Base-by-base conservation (phyloP, 257 asterid species). In the Solanum microdontum region DNA sequence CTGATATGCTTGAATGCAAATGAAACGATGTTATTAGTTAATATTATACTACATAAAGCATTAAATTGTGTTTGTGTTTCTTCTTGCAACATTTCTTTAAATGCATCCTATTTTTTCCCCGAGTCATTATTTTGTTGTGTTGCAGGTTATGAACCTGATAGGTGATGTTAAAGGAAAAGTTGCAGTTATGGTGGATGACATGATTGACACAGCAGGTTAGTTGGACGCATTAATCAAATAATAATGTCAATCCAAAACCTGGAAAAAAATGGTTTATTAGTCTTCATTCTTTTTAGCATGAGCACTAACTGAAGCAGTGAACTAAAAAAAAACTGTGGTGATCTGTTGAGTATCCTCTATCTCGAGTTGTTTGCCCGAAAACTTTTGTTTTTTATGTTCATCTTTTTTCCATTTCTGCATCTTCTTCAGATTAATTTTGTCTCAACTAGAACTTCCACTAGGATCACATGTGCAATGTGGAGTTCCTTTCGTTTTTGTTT, bases 111-210 rank as follows among this genome's bases (percentile, higher is more conserved):
- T 43, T 28, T 15, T 79, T 36, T 70, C 40, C 48, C 88, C 40
- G 82, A 82, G 60, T 84, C 77, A 34, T 48, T 39, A 55, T 39
- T 66, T 30, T 82, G 86, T 70, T 85, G 7, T 19, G 66, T 86
- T 90, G 64, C 92, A 96, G 99, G 99, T 96, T 82, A 94, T 96
- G 99, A 96, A 96, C 91, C 90, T 96, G 91, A 96, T 96, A 87
- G 99, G 99, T 88, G 99, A 96, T 89, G 99, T 96, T 83, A 91
- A 92, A 90, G 99, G 99, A 82, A 96, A 96, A 92, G 97, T 96
- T 90, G 99, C 99, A 6, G 99, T 96, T 48, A 94, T 96, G 99
- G 93, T 96, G 86, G 99, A 96, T 92, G 99, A 96, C 93, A 96
- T 96, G 99, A 96, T 96, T 87, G 99, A 96, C 91, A 96, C 99